phyloP scores from a whole-genome alignment of 495 filamentous ascomycete species.

The Tuber umbilicatum region DNA sequence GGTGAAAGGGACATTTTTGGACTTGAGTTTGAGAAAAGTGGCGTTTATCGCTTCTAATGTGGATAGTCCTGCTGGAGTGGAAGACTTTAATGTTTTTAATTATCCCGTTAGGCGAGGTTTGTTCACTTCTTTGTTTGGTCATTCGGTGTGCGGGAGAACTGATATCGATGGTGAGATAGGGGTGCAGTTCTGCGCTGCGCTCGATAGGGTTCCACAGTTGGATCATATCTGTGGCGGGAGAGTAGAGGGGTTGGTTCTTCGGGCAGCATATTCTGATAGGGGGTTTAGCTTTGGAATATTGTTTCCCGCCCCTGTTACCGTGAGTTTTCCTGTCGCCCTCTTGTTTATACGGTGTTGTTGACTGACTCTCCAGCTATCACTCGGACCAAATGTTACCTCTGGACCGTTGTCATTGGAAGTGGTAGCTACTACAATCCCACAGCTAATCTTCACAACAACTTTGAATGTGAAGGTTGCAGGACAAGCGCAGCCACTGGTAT shows the following conservation, averaged over 20 bases:
- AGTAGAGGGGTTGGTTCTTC: constrained; percentile 18
- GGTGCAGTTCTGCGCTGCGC: constrained; percentile 30
- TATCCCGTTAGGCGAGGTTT: constrained; percentile 30
- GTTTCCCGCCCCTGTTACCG: constrained; percentile 32
- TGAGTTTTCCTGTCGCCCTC: neutral
- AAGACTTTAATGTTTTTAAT: constrained; percentile 22
- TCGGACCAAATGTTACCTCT: constrained; percentile 24
- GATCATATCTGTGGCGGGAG: constrained; percentile 19
- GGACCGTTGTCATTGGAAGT: constrained; percentile 28
- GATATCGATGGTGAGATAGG: constrained; percentile 6
- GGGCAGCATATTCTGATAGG: constrained; percentile 14
- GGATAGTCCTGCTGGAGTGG: constrained; percentile 16
- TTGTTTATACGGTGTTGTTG: neutral
- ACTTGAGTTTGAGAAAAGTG: constrained; percentile 21
- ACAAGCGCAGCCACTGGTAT: constrained; percentile 28
- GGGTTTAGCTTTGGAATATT: constrained; percentile 28
- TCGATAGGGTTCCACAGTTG: constrained; percentile 19
- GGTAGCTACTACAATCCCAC: constrained; percentile 17
- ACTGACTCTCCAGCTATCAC: constrained; percentile 13
- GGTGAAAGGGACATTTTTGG: constrained; percentile 29
- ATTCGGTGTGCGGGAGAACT: neutral
- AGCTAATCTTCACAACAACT: constrained; percentile 16
- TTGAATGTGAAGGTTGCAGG: constrained; percentile 20
- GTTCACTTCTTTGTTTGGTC: neutral
- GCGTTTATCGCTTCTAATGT: constrained; percentile 27